Evolutionary conservation across 148 eudicot species (phyloP).

Genomic region (Heliamphora exappendiculata): DNA sequence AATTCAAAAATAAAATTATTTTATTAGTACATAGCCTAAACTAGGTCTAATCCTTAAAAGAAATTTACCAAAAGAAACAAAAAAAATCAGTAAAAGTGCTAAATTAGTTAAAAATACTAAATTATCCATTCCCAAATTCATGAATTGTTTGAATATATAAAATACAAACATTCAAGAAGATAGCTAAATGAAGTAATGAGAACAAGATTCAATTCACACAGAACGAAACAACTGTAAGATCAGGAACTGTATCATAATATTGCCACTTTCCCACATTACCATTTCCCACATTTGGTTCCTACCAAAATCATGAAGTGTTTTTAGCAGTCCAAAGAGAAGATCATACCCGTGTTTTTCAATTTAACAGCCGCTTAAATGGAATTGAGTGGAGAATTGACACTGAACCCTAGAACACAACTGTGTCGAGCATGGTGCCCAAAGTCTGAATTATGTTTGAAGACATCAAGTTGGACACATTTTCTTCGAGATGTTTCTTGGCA

Average conservation of each 20-base stretch:
- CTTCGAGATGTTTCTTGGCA: conserved; percentile 96
- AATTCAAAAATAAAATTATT: too few relatives aligned
- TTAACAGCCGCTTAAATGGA: not conserved
- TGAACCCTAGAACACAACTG: conserved; percentile 66
- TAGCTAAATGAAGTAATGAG: too few relatives aligned
- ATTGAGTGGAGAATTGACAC: not conserved
- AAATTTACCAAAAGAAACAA: too few relatives aligned
- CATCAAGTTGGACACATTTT: conserved; percentile 91
- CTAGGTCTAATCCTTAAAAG: too few relatives aligned
- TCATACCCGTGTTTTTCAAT: not conserved
- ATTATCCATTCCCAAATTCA: too few relatives aligned
- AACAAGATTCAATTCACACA: too few relatives aligned
- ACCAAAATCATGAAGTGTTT: not conserved
- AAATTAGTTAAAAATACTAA: too few relatives aligned
- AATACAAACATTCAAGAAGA: too few relatives aligned
- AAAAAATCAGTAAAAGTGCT: too few relatives aligned
- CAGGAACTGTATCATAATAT: not conserved
- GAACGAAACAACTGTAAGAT: too few relatives aligned
- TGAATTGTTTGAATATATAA: too few relatives aligned
- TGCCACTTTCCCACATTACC: not conserved
- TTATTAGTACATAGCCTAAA: too few relatives aligned
- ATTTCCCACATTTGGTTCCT: not conserved
- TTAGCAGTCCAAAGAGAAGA: not conserved
- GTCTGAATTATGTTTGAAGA: conserved; percentile 89
- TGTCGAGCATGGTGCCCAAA: conserved; percentile 88